phyloP scores from a whole-genome alignment of 2,329 filamentous ascomycete species.

The Venturia oleaginea region DNA sequence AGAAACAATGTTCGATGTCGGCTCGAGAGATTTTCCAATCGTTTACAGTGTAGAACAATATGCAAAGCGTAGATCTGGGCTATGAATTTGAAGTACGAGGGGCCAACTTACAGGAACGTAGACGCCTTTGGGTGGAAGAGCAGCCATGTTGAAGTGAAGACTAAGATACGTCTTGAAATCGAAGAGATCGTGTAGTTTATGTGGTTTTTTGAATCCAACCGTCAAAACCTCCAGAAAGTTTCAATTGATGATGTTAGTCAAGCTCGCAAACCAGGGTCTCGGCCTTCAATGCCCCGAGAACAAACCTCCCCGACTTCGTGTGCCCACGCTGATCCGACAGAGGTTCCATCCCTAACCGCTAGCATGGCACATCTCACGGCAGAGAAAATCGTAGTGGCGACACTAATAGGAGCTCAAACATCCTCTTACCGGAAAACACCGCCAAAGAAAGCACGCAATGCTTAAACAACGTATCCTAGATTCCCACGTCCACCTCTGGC shows the following conservation, averaged over 20 bases:
- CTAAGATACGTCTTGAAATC: background rate
- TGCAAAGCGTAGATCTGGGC: background rate
- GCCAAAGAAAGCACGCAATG: slow-evolving; percentile 16
- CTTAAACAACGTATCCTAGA: slow-evolving; percentile 54
- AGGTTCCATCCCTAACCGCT: background rate
- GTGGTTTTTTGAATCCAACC: background rate
- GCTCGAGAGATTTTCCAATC: background rate
- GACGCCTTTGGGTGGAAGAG: slow-evolving; percentile 13
- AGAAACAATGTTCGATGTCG: background rate
- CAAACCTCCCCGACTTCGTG: background rate
- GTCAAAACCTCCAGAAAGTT: background rate
- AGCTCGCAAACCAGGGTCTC: slow-evolving; percentile 2
- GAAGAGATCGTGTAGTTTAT: background rate
- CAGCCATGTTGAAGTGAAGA: slow-evolving; percentile 5
- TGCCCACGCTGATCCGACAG: background rate
- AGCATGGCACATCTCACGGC: background rate
- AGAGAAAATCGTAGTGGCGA: background rate
- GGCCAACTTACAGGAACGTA: slow-evolving; percentile 12
- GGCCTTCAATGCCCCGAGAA: background rate
- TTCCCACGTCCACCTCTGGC: slow-evolving; percentile 86
- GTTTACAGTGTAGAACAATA: no score
- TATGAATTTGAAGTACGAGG: background rate
- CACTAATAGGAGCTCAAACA: background rate
- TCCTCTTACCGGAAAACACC: background rate
- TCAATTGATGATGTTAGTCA: background rate